Evolutionary conservation across 495 filamentous ascomycete genomes (phyloP).

Genomic region (Collariella sp.): DNA sequence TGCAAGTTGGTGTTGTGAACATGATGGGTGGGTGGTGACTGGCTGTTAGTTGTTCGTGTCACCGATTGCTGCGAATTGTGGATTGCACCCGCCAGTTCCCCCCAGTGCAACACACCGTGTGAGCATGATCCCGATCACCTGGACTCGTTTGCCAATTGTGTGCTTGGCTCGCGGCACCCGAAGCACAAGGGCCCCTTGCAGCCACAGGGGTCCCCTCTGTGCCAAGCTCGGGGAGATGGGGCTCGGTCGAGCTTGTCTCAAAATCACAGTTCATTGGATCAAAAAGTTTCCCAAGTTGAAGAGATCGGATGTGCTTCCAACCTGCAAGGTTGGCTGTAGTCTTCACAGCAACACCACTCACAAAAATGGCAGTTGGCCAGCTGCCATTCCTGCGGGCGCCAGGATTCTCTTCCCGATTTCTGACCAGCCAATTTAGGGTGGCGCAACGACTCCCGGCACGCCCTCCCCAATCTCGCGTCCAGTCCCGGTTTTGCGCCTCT

Average conservation of each 20-base stretch:
- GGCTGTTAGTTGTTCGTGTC: neutral
- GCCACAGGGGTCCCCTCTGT: neutral
- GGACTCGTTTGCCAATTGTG: no score
- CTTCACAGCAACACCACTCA: neutral
- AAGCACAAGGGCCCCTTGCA: slow-evolving; percentile 9
- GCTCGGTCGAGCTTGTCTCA: neutral
- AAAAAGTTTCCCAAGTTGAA: slow-evolving; percentile 14
- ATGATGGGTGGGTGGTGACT: neutral
- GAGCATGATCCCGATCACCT: slow-evolving; percentile 6
- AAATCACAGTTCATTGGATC: neutral
- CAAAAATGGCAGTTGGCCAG: slow-evolving; percentile 8
- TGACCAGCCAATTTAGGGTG: slow-evolving; percentile 5
- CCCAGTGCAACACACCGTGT: slow-evolving; percentile 1
- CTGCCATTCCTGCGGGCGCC: slow-evolving; percentile 21
- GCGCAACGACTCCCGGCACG: neutral
- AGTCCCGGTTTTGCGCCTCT: slow-evolving; percentile 25
- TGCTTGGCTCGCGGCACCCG: no score
- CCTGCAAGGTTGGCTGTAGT: neutral
- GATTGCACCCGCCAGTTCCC: neutral
- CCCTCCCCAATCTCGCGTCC: neutral
- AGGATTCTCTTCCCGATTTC: slow-evolving; percentile 13
- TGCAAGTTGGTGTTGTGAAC: neutral
- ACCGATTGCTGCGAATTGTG: neutral
- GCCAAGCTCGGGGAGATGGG: neutral
- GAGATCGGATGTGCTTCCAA: neutral